Base-by-base conservation (phyloP, 371 early-diverging fungal genomes). In the Actinomucor elegans region DNA sequence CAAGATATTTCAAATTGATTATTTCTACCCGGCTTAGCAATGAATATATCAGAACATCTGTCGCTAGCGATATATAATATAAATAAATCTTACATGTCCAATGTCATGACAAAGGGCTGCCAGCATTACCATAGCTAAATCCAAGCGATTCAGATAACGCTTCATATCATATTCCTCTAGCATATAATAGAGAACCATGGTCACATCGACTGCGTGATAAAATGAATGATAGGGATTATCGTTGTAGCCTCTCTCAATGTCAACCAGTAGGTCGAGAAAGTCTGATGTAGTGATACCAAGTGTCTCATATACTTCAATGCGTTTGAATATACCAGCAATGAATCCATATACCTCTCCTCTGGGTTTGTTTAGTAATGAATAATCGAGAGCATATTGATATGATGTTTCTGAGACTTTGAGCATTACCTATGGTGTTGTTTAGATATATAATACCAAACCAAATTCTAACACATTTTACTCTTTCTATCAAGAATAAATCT, bases 61-160 rank as follows among this genome's bases (percentile, higher is more conserved):
- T 32, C 32, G 20, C 11, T 43, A 15, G 10, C 7, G 21, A 11
- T 27, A 15, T 35, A 14, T 17, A 32, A 34, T 27, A 38, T 20
- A 9, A 12, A 15, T n/a, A 37, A 33, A 17, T 75, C 86, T 83
- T 86, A 91, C 91, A 67, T 95, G 96, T 21, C 93, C 89, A 46
- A 89, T 83, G 55, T 95, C 96, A 66, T 95, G 96, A 61, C 92
- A 90, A 33, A 95, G 72, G 8, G 86, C 94, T 23, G 91, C 86
- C 23, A 95, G 75, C 26, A 93, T 67, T 35, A 94, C 56, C 15
- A 87, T 79, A 11, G 87, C 83, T 45, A 86, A 64, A 59, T 93
- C 93, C 8, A 82, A 67, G n/a, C 69, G 59, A 20, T 83, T 74
- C 4, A 92, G 58, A 38, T 84, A 84, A 12, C 77, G 75, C 0